Evolutionary conservation across 2,329 filamentous ascomycete species (phyloP).

Genomic region (Colletotrichum tropicicola): DNA sequence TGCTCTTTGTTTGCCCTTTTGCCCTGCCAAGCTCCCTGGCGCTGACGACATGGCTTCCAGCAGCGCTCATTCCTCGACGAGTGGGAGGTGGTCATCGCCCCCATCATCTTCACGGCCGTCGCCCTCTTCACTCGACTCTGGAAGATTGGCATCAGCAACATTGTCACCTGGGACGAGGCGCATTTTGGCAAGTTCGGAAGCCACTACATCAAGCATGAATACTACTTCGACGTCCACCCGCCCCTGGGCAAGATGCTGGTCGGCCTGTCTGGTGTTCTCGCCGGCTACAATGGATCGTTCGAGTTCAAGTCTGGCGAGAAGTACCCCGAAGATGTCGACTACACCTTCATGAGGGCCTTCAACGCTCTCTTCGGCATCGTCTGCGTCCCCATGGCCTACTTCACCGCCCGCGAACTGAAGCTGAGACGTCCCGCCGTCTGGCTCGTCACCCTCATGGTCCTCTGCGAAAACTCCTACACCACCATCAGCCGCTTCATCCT

Average conservation of each 20-base stretch:
- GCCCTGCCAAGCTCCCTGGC: slow-evolving; percentile 1
- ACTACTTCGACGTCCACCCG: slow-evolving; percentile 93
- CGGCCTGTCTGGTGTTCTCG: slow-evolving; percentile 93
- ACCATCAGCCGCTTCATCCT: slow-evolving; percentile 99
- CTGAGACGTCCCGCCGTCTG: slow-evolving; percentile 89
- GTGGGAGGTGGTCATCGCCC: slow-evolving; percentile 70
- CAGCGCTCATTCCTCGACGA: slow-evolving; percentile 67
- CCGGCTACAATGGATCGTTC: slow-evolving; percentile 98
- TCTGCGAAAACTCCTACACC: slow-evolving; percentile 99
- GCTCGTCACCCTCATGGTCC: slow-evolving; percentile 95
- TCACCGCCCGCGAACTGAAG: slow-evolving; percentile 89
- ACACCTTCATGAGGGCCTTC: slow-evolving; percentile 98
- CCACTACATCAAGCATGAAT: slow-evolving; percentile 98
- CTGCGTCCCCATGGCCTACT: slow-evolving; percentile 94
- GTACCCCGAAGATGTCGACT: slow-evolving; percentile 93
- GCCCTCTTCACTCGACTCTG: slow-evolving; percentile 74
- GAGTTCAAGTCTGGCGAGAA: slow-evolving; percentile 99
- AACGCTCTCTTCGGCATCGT: slow-evolving; percentile 94
- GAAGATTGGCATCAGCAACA: slow-evolving; percentile 74
- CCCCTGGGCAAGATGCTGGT: slow-evolving; percentile 99
- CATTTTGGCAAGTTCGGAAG: slow-evolving; percentile 97
- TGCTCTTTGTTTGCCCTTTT: neutral
- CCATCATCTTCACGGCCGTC: slow-evolving; percentile 67
- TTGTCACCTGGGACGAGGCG: slow-evolving; percentile 75
- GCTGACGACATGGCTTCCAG: slow-evolving; percentile 40